Conservation (phyloP, 495 filamentous ascomycete genomes). For the Penicillium waksmanii region DNA sequence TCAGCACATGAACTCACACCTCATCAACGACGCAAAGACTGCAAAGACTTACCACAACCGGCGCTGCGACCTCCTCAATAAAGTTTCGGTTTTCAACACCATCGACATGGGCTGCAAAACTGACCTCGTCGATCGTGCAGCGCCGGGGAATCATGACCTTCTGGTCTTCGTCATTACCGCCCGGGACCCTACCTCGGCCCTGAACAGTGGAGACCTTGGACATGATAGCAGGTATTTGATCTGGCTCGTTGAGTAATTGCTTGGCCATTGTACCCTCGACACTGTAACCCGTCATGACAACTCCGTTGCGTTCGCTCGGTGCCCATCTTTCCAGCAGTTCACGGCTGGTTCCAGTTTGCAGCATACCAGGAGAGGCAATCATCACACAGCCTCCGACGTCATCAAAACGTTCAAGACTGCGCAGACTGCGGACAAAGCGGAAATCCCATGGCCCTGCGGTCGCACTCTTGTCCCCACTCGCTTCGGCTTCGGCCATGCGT, state of each 20-base stretch:
- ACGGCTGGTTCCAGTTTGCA: slow-evolving; percentile 91
- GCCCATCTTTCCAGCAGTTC: slow-evolving; percentile 95
- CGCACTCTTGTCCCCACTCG: slow-evolving; percentile 68
- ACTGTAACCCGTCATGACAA: slow-evolving; percentile 96
- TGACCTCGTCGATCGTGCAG: slow-evolving; percentile 89
- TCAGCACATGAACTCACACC: neutral
- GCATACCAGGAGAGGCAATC: slow-evolving; percentile 95
- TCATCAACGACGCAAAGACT: too few relatives aligned
- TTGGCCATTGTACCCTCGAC: slow-evolving; percentile 99
- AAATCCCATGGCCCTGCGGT: slow-evolving; percentile 94
- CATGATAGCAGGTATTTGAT: slow-evolving; percentile 92
- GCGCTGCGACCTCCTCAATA: slow-evolving; percentile 87
- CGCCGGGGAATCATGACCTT: slow-evolving; percentile 91
- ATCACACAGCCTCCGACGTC: slow-evolving; percentile 96
- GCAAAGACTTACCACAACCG: slow-evolving; percentile 76
- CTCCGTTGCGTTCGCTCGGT: slow-evolving; percentile 90
- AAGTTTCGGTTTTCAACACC: slow-evolving; percentile 94
- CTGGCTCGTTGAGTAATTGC: slow-evolving; percentile 87
- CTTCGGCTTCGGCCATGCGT: slow-evolving; percentile 84
- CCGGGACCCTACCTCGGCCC: slow-evolving; percentile 54
- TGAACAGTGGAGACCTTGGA: slow-evolving; percentile 62
- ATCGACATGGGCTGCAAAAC: slow-evolving; percentile 95
- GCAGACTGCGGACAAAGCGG: slow-evolving; percentile 84
- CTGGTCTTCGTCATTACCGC: slow-evolving; percentile 60
- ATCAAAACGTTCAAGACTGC: slow-evolving; percentile 91